Evolutionary conservation across 2,329 filamentous ascomycete genomes (phyloP).

Genomic region (Alternaria ventricosa): DNA sequence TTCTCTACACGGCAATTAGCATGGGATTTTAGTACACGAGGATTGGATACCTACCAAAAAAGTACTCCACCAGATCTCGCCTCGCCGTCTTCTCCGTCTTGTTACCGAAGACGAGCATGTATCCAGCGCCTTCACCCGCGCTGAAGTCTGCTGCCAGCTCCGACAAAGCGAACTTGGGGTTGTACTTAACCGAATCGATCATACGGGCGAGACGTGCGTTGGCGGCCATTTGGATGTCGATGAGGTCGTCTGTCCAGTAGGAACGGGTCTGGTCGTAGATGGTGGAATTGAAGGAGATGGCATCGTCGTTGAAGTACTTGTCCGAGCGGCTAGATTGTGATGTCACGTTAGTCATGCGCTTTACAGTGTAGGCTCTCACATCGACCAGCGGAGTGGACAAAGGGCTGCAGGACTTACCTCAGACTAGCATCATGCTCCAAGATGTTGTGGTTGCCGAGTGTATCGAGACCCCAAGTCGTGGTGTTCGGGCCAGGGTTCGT

Average conservation of each 20-base stretch:
- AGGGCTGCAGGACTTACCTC: neutral
- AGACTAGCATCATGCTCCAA: conserved; percentile 57
- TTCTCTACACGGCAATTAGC: neutral
- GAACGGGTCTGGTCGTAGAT: conserved; percentile 55
- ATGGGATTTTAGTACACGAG: neutral
- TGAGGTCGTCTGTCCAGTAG: conserved; percentile 24
- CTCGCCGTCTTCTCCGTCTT: neutral
- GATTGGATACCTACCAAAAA: neutral
- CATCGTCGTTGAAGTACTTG: neutral
- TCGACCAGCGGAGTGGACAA: neutral
- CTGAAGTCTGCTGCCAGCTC: neutral
- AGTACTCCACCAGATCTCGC: neutral
- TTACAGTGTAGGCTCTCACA: rapidly evolving
- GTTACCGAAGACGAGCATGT: conserved; percentile 7
- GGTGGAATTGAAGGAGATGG: conserved; percentile 52
- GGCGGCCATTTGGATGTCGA: conserved; percentile 7
- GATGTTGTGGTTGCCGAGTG: conserved; percentile 54
- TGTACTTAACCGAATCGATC: conserved; percentile 4
- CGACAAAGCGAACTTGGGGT: neutral
- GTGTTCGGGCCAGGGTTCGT: conserved; percentile 13
- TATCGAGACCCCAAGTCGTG: conserved; percentile 29
- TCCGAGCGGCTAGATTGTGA: neutral
- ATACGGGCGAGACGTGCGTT: conserved; percentile 8
- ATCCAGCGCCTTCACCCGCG: neutral
- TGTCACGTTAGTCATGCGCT: neutral